Percentiles rank a stretch among this genome's conserved stretches.
phyloP scores from a whole-genome alignment of 1,139 yeast genomes.

The Yamadazyma jaroonii region DNA sequence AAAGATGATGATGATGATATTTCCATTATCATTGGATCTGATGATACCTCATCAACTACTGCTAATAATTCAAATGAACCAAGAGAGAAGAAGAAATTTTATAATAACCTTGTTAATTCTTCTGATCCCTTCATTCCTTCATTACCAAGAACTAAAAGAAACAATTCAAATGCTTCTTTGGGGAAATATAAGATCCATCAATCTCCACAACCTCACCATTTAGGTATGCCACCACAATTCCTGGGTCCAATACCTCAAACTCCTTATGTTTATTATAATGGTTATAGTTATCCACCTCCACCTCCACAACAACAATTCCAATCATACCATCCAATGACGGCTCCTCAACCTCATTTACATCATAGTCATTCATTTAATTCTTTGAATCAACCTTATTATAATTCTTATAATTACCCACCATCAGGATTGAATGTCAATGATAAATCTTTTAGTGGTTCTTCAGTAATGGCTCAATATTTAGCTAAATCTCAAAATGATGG shows the following conservation, averaged over 20 bases:
- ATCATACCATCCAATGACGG: not conserved
- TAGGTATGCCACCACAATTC: no score
- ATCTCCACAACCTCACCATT: conserved; percentile 3
- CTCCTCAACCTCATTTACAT: not conserved
- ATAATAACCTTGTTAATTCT: conserved; percentile 17
- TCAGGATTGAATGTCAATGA: not conserved
- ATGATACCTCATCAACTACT: conserved; percentile 29
- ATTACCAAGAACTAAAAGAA: conserved; percentile 11
- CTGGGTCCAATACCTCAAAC: conserved; percentile 4
- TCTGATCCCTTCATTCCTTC: conserved; percentile 21
- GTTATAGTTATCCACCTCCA: not conserved
- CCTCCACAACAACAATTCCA: conserved; percentile 1
- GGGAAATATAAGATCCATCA: conserved; percentile 8
- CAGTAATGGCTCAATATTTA: conserved; percentile 74
- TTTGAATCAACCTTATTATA: conserved; percentile 1
- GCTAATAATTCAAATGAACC: conserved; percentile 18
- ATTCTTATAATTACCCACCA: not conserved
- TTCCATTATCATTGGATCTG: conserved; percentile 42
- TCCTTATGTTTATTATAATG: conserved; percentile 4
- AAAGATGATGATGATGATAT: conserved; percentile 41
- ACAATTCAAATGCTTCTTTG: conserved; percentile 25
- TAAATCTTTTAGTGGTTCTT: conserved; percentile 56
- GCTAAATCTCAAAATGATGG: conserved; percentile 68
- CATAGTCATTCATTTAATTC: conserved; percentile 2
- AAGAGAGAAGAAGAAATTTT: conserved; percentile 13